Conservation (phyloP, 2,329 filamentous ascomycete genomes). For the Aspergillus versicolor region DNA sequence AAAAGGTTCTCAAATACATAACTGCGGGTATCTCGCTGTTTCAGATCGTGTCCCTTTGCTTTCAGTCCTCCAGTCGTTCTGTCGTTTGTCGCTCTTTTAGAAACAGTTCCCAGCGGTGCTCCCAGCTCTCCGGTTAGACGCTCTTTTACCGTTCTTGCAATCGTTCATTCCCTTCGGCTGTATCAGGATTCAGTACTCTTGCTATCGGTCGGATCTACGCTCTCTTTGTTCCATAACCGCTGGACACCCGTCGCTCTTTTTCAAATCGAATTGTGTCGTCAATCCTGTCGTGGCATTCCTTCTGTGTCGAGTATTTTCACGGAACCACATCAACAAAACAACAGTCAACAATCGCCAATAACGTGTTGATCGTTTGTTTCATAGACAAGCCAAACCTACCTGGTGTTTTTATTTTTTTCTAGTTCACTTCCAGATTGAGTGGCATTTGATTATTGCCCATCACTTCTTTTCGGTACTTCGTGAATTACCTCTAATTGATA, state of each 20-base stretch:
- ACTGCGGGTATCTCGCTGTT: slow-evolving; percentile 19
- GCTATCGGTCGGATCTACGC: slow-evolving; percentile 21
- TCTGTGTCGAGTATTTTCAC: slow-evolving; percentile 23
- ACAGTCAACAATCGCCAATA: slow-evolving; percentile 16
- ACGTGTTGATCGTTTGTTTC: slow-evolving; percentile 11
- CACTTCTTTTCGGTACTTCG: slow-evolving; percentile 8
- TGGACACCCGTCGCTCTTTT: slow-evolving; percentile 19
- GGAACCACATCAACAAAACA: slow-evolving; percentile 23
- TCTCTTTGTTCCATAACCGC: slow-evolving; percentile 19
- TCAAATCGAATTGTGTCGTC: slow-evolving; percentile 18
- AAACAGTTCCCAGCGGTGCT: slow-evolving; percentile 27
- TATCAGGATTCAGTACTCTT: slow-evolving; percentile 14
- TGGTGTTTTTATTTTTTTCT: neutral
- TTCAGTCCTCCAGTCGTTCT: slow-evolving; percentile 26
- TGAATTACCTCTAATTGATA: slow-evolving; percentile 12
- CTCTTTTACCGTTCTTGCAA: slow-evolving; percentile 25
- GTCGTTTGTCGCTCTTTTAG: slow-evolving; percentile 34
- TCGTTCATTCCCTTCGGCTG: slow-evolving; percentile 3
- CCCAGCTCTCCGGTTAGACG: slow-evolving; percentile 28
- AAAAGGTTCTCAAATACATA: slow-evolving; percentile 16
- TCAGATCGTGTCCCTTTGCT: slow-evolving; percentile 24
- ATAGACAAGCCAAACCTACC: slow-evolving; percentile 3
- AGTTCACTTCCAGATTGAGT: slow-evolving; percentile 1
- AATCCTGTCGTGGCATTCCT: slow-evolving; percentile 26
- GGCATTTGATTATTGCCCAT: slow-evolving; percentile 12